Evolutionary conservation across 176 grass and related monocot species (phyloP), one percentile per base, ranked within the genome.

Genomic region (Pontederia paniculata): DNA sequence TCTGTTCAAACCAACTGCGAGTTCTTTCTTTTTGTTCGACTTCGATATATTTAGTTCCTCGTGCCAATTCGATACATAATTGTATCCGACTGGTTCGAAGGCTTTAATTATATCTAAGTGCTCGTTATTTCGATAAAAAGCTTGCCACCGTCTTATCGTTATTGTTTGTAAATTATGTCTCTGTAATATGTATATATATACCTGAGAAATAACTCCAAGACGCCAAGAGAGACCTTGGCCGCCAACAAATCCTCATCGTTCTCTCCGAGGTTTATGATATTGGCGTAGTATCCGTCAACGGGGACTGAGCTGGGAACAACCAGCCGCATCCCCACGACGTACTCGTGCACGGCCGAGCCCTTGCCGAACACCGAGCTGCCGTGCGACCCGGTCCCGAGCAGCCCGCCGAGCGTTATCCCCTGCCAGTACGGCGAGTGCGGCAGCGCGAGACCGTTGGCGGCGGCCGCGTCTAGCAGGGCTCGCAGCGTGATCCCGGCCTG

Each of bases 131-230:
- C n/a, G n/a, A n/a, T n/a, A n/a, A n/a, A n/a, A n/a, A n/a, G n/a
- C n/a, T n/a, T n/a, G n/a, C n/a, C n/a, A n/a, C n/a, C n/a, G n/a
- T n/a, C n/a, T n/a, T n/a, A n/a, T n/a, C n/a, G 15, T 13, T 15
- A 45, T 21, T 31, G 21, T 19, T 19, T 50, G 4, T 10, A 15
- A 67, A 54, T 42, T 42, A 73, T 19, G 16, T 63, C 44, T 71
- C 53, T 23, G 52, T 8, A 1, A 28, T 25, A 14, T 23, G 23
- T 20, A 55, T 55, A 17, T 52, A 20, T 11, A 8, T 61, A 84
- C 85, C 81, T 89, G 81, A 56, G 86, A 89, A 13, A 89, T 63
- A n/a, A 81, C 66, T 0, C 86, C 86, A 4, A 89, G 14, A 89
- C 86, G 2, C 86, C 83, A n/a, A 86, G 74, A 48, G 83, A 86